Conservation (phyloP, 257 asterid genomes). For the Oldenlandia corymbosa region DNA sequence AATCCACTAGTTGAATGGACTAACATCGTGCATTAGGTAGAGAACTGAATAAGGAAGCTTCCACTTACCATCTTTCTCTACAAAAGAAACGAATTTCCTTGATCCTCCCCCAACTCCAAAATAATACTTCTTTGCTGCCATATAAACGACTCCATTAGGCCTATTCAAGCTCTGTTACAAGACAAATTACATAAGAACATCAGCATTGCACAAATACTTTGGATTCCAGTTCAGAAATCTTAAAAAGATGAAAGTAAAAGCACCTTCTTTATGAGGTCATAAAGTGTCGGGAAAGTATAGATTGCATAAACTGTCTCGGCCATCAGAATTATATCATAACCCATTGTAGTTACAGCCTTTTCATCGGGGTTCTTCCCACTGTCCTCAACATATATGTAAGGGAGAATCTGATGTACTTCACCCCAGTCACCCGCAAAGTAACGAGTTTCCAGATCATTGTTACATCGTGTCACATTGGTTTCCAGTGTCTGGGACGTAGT, state of each 20-base stretch:
- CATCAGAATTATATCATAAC: conserved; percentile 87
- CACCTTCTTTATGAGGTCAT: conserved; percentile 73
- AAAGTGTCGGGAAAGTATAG: conserved; percentile 58
- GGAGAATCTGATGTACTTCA: conserved; percentile 58
- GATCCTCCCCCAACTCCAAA: conserved; percentile 99
- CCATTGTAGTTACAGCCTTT: conserved; percentile 21
- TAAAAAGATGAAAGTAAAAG: conserved; percentile 4
- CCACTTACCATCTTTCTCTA: conserved; percentile 71
- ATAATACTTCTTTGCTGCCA: conserved; percentile 95
- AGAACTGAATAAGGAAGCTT: background rate
- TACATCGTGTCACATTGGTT: conserved; percentile 16
- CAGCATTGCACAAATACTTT: conserved; percentile 5
- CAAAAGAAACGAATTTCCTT: conserved; percentile 63
- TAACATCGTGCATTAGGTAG: background rate
- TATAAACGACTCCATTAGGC: conserved; percentile 66
- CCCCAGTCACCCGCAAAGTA: conserved; percentile 95
- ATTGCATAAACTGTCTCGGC: conserved; percentile 95
- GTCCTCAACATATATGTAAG: conserved; percentile 26
- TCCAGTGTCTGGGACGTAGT: conserved; percentile 23
- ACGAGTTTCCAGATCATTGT: conserved; percentile 41
- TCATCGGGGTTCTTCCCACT: conserved; percentile 9
- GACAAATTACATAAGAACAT: conserved; percentile 7
- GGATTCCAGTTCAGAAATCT: background rate
- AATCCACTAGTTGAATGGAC: background rate
- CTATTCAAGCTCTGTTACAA: conserved; percentile 49